Evolutionary conservation across 306 rosid genomes (phyloP).

Genomic region (Prunus mongolica): DNA sequence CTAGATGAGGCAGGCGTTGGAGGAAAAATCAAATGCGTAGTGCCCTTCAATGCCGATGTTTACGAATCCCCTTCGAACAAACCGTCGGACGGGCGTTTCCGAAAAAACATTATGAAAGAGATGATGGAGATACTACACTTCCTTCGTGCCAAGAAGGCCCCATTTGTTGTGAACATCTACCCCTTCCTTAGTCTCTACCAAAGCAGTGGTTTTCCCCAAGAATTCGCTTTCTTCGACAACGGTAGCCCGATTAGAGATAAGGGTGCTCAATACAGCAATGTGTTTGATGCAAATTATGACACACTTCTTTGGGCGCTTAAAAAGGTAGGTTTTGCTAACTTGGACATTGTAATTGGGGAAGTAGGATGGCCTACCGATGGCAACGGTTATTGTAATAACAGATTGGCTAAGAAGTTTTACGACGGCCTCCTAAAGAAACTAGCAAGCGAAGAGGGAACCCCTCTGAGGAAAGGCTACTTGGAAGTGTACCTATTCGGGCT

Average conservation of each 20-base stretch:
- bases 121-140: slow-evolving; percentile 41
- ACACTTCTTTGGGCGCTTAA: slow-evolving; percentile 54
- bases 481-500: slow-evolving; percentile 56
- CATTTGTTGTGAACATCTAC: slow-evolving; percentile 74
- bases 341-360: slow-evolving; percentile 61
- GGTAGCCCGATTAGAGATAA: slow-evolving; percentile 31
- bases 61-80: slow-evolving; percentile 46
- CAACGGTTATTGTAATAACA: slow-evolving; percentile 22
- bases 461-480: slow-evolving; percentile 31
- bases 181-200: slow-evolving; percentile 68
- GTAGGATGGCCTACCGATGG: slow-evolving; percentile 94
- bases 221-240: slow-evolving; percentile 61
- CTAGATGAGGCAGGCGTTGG: slow-evolving; percentile 49
- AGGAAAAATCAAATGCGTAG: slow-evolving; percentile 44
- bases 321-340: slow-evolving; percentile 30
- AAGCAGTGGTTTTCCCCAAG: slow-evolving; percentile 36
- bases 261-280: slow-evolving; percentile 35
- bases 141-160: slow-evolving; percentile 41
- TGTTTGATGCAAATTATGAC: slow-evolving; percentile 74
- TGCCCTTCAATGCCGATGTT: slow-evolving; percentile 77
- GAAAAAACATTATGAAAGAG: slow-evolving; percentile 21
- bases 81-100: slow-evolving; percentile 65
- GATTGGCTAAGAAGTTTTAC: slow-evolving; percentile 51
- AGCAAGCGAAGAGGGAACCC: slow-evolving; percentile 47
- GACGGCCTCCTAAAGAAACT: slow-evolving; percentile 53